Evolutionary conservation across 2,329 filamentous ascomycete species (phyloP), one percentile per base, ranked within the genome.

Genomic region (Apiospora pterosperma): DNA sequence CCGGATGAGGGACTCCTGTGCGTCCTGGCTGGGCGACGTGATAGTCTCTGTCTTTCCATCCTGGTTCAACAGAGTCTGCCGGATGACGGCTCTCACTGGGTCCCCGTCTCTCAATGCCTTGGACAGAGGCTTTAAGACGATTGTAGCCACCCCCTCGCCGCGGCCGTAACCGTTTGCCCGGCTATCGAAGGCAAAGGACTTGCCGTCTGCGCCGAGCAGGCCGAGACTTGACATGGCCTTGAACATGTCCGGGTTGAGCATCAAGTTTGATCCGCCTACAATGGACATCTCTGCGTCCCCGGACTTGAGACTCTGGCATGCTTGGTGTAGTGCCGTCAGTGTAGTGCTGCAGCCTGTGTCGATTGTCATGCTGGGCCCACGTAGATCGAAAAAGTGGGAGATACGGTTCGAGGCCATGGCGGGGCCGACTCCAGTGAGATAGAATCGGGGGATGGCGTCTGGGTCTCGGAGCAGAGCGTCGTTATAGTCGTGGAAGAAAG

Each of bases 111-210:
- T 71, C 2, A 87, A 61, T 0, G 85, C 86, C 0, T 75, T 69
- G 6, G 71, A 72, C 0, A 87, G 70, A 0, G 69, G 73, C 69
- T 87, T 88, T 0, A 88, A 64, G 0, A 87, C 71, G 0, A 87
- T 64, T 0, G 75, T 72, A 0, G 77, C 80, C 19, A 84, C 71
- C 0, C 83, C 84, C 52, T 88, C 85, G 12, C 81, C 82, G 0
- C 81, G 78, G 25, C 71, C 80, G 39, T 65, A 65, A n/a, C n/a
- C n/a, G n/a, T n/a, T n/a, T n/a, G n/a, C n/a, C n/a, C n/a, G n/a
- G n/a, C n/a, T n/a, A n/a, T n/a, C n/a, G n/a, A n/a, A n/a, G n/a
- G n/a, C n/a, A n/a, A n/a, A n/a, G n/a, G n/a, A n/a, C n/a, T n/a
- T n/a, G n/a, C n/a, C n/a, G n/a, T n/a, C n/a, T n/a, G n/a, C n/a